phyloP scores from a whole-genome alignment of 768 basidiomycete species.

The Psilocybe azurescens region DNA sequence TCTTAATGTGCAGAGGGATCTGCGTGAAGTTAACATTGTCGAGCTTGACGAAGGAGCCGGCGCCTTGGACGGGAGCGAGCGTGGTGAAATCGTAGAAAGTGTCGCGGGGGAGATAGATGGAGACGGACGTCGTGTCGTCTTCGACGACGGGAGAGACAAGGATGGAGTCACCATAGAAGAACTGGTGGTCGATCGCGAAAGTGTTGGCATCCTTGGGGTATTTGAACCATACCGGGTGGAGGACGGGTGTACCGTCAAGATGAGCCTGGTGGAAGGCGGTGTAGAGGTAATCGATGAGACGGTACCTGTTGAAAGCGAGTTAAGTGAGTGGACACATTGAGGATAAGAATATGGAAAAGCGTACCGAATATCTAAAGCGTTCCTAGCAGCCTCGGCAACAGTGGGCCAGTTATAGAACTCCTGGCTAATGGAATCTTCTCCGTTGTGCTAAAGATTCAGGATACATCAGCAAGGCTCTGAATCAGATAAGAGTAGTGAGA shows the following conservation, averaged over 20 bases:
- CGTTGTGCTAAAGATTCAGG: constrained; percentile 51
- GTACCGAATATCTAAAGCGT: constrained; percentile 65
- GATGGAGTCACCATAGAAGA: constrained; percentile 70
- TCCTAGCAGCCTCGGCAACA: constrained; percentile 62
- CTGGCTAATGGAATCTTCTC: constrained; percentile 55
- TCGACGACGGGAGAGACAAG: constrained; percentile 73
- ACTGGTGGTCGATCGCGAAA: constrained; percentile 67
- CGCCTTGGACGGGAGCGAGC: constrained; percentile 50
- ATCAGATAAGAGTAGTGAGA: background rate
- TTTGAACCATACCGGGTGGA: constrained; percentile 68
- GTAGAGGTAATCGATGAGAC: constrained; percentile 73
- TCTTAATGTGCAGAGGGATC: constrained; percentile 68
- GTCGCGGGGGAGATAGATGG: constrained; percentile 66
- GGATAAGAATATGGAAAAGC: constrained; percentile 15
- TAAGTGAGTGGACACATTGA: no score
- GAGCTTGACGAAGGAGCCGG: constrained; percentile 48
- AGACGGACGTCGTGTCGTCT: constrained; percentile 62
- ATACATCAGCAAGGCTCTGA: background rate
- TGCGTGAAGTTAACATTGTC: constrained; percentile 54
- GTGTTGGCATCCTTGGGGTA: constrained; percentile 70
- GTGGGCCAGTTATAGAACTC: constrained; percentile 72
- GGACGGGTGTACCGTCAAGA: constrained; percentile 62
- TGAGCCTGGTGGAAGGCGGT: constrained; percentile 69
- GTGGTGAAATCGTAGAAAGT: constrained; percentile 69
- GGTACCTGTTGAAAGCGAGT: constrained; percentile 47